Base-by-base conservation (phyloP, 805 yeast species). In the Starmerella bombi region DNA sequence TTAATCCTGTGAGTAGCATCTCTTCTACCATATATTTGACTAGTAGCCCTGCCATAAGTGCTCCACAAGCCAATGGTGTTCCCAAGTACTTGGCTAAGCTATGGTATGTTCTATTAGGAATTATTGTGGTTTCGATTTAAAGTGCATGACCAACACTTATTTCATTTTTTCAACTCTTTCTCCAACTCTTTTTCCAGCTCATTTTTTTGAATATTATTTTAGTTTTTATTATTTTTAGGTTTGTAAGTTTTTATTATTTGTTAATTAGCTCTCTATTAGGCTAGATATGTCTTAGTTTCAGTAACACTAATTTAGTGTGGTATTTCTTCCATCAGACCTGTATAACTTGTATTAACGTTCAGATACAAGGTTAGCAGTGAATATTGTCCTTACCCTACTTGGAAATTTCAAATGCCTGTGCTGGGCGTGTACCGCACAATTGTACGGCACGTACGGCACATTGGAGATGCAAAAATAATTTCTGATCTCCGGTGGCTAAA, bases 361-460 rank as follows among this genome's bases (percentile, higher is more conserved):
- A 23, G 27, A 23, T 8, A 12, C 27, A 23, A 8, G 12, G 27
- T 23, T 23, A 23, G 27, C 10, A 7, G 12, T 23, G 27, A 7
- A 8, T 12, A 23, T 7, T 8, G 27, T 23, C 12, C 27, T 23
- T 12, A 23, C 7, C 7, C 27, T 23, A 8, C 27, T 23, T 23
- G 10, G 10, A 23, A 23, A 23, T 23, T 23, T 23, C 27, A 28
- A 15, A 32, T 32, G 15, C 16, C 30, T 17, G 18, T 38, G 18
- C 36, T 38, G 21, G 19, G 36, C 27, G 38, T 40, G 32, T 40
- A 19, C 23, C 42, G 42, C 16, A 17, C 35, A 14, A 34, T 40
- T 34, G 38, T 25, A 16, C 38, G 42, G 23, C 42, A 40, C 25
- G 38, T 34, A 5, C 42, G 42, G 16, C 33, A 34, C 18, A 23